phyloP scores from a whole-genome alignment of 805 yeast species.

The Yarrowia sp. region DNA sequence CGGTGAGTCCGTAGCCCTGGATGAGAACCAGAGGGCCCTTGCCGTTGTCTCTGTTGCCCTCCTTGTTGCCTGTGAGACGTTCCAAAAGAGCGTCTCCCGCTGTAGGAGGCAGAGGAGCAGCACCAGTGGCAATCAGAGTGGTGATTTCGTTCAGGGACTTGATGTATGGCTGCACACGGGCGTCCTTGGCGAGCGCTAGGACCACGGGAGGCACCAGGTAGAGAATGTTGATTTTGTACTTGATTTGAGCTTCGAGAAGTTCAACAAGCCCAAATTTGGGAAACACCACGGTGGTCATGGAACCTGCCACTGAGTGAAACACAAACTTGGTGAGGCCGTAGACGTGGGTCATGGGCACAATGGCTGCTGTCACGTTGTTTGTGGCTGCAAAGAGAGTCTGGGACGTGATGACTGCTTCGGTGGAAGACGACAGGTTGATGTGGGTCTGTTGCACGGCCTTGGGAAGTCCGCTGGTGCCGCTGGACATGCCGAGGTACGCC shows the following conservation, averaged over 20 bases:
- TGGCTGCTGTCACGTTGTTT: slow-evolving; percentile 48
- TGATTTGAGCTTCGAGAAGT: slow-evolving; percentile 46
- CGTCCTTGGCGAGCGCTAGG: slow-evolving; percentile 56
- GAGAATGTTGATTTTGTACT: slow-evolving; percentile 52
- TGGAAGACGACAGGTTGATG: slow-evolving; percentile 55
- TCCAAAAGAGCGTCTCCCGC: slow-evolving; percentile 19
- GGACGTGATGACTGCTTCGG: slow-evolving; percentile 53
- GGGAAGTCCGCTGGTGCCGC: slow-evolving; percentile 64
- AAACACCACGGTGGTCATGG: slow-evolving; percentile 45
- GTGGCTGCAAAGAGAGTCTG: slow-evolving; percentile 50
- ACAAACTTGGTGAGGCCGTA: slow-evolving; percentile 48
- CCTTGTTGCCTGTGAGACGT: slow-evolving; percentile 45
- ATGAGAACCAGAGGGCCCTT: slow-evolving; percentile 39
- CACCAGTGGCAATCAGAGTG: slow-evolving; percentile 54
- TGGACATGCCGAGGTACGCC: slow-evolving; percentile 49
- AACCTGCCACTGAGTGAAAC: slow-evolving; percentile 43
- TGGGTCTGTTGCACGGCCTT: slow-evolving; percentile 79
- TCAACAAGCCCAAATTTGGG: slow-evolving; percentile 49
- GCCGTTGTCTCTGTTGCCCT: slow-evolving; percentile 44
- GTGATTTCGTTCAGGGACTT: slow-evolving; percentile 54
- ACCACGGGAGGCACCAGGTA: slow-evolving; percentile 55
- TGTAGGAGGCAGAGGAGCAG: slow-evolving; percentile 54
- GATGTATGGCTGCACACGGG: slow-evolving; percentile 53
- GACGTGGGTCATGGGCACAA: slow-evolving; percentile 48
- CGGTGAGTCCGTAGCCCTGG: slow-evolving; percentile 39